Evolutionary conservation across 805 yeast genomes (phyloP).

Genomic region (Zygotorulaspora chibaensis): DNA sequence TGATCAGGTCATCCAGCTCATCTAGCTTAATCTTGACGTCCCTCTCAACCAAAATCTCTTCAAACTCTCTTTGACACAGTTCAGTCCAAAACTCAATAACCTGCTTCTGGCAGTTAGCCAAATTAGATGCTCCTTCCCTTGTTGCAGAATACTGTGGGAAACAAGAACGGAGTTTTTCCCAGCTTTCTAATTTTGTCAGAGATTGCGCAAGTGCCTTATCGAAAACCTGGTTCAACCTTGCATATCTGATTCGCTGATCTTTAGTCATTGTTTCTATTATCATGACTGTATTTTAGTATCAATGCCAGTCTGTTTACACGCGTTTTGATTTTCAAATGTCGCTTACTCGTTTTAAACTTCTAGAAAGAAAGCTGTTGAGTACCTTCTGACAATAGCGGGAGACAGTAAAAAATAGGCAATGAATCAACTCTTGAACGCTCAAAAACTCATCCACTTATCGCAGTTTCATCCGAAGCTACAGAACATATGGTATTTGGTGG

Average conservation of each 20-base stretch:
- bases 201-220: conserved; percentile 53
- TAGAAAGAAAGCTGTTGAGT: background rate
- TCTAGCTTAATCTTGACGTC: conserved; percentile 36
- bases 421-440: conserved; percentile 26
- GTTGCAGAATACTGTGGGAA: conserved; percentile 50
- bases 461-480: conserved; percentile 48
- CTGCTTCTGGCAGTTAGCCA: conserved; percentile 49
- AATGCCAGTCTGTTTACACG: no score
- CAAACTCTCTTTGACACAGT: conserved; percentile 49
- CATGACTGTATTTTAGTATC: no score
- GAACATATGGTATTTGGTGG: conserved; percentile 68
- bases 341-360: no score
- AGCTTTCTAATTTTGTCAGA: conserved; percentile 42
- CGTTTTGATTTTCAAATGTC: no score
- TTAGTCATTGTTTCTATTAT: conserved; percentile 5
- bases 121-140: conserved; percentile 42
- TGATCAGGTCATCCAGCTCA: conserved; percentile 39
- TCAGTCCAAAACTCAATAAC: conserved; percentile 49
- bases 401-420: conserved; percentile 4
- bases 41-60: conserved; percentile 48
- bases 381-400: background rate
- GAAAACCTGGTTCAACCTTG: conserved; percentile 47
- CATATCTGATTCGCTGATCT: conserved; percentile 40
- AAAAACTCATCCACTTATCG: conserved; percentile 27
- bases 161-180: conserved; percentile 49